A percentile compares a stretch with the other conserved stretches of the same genome.
These are phyloP conservation scores for Alternaria brassicicola DNA, from an alignment of 2,329 filamentous ascomycete genomes.

Conservation along the genomic window DNA sequence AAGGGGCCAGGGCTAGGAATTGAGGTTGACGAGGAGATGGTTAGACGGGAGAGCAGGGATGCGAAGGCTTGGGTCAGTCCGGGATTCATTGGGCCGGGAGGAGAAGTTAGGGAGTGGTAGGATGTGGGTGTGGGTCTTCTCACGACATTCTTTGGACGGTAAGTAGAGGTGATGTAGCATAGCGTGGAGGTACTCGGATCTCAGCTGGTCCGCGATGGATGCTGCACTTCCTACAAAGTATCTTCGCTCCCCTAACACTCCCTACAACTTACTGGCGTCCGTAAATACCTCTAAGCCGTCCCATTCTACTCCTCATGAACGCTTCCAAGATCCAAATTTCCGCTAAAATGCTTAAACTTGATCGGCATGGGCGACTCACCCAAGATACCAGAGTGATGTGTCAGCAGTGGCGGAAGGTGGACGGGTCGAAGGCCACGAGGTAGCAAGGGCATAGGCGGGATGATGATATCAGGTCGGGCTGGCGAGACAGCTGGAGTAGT, in stretches of 20 bases:
- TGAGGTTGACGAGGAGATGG: constrained; percentile 70
- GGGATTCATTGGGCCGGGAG: constrained; percentile 71
- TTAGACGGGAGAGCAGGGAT: constrained; percentile 64
- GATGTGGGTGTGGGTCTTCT: background rate
- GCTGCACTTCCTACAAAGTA: background rate
- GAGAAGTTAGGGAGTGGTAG: constrained; percentile 71
- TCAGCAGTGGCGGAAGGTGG: background rate
- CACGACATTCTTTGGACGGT: background rate
- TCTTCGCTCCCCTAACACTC: background rate
- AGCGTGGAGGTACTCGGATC: background rate
- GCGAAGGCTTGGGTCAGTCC: constrained; percentile 69
- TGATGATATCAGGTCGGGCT: background rate
- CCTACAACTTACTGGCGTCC: background rate
- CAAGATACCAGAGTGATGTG: constrained; percentile 7
- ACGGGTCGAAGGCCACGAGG: background rate
- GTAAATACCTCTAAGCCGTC: background rate
- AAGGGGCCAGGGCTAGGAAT: constrained; percentile 70
- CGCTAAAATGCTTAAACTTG: background rate
- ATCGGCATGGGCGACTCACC: constrained; percentile 8
- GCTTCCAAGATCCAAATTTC: too few relatives aligned
- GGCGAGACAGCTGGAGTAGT: background rate
- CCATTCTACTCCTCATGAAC: background rate
- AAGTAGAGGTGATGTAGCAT: background rate
- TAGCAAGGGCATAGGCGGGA: constrained; percentile 6
- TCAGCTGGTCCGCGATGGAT: background rate